These are phyloP conservation scores for Annulohypoxylon nitens DNA, from an alignment of 495 filamentous ascomycete species.

Conservation along the genomic window DNA sequence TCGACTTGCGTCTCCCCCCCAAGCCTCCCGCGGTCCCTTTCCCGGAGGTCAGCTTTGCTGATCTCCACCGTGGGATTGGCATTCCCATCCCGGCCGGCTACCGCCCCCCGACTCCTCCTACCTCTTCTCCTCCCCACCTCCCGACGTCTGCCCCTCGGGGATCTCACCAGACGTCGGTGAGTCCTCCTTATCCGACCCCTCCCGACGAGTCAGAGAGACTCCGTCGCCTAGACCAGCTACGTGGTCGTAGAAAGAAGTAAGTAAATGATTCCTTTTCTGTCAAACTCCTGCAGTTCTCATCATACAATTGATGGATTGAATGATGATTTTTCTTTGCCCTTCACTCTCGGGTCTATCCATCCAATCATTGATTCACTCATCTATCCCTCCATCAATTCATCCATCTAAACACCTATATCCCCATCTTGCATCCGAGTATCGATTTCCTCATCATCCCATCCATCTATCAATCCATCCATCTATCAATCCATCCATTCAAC, in stretches of 20 bases:
- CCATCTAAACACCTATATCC: background rate
- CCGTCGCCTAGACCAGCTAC: background rate
- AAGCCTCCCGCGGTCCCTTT: background rate
- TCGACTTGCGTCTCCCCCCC: background rate
- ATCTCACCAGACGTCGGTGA: conserved; percentile 1
- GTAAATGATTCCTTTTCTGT: background rate
- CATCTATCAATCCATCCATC: background rate
- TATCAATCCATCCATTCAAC: background rate
- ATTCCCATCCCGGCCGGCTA: background rate
- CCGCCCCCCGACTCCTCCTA: background rate
- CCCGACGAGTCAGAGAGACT: background rate
- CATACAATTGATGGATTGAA: background rate
- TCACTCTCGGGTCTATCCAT: background rate
- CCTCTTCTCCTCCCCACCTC: background rate
- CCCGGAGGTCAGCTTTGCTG: background rate
- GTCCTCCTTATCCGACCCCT: background rate
- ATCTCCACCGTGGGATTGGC: background rate
- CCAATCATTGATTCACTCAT: background rate
- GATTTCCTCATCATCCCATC: background rate
- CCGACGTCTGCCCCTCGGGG: conserved; percentile 1
- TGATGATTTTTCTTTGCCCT: background rate
- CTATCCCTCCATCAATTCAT: background rate
- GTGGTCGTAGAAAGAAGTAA: background rate
- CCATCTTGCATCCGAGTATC: background rate
- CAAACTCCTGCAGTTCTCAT: background rate